Evolutionary conservation across 2,329 filamentous ascomycete genomes (phyloP).

Genomic region (Alternaria angustiovoidea): DNA sequence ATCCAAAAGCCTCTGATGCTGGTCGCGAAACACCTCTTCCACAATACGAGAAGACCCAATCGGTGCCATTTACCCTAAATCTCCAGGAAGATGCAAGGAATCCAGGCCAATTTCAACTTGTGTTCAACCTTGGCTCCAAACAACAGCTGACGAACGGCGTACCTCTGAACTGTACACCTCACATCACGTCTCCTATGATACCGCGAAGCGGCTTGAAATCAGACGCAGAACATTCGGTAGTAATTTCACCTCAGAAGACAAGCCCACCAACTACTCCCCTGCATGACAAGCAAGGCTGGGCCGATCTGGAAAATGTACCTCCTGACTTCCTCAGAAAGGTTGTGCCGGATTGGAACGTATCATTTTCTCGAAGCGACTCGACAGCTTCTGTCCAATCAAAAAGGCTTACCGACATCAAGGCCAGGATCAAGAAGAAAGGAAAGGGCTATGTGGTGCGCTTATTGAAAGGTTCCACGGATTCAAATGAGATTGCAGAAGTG

Average conservation of each 20-base stretch:
- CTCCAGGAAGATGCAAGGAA: conserved; percentile 42
- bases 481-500: conserved; percentile 39
- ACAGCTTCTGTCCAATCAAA: conserved; percentile 36
- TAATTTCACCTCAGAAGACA: conserved; percentile 31
- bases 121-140: conserved; percentile 38
- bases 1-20: conserved; percentile 22
- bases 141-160: conserved; percentile 13
- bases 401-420: conserved; percentile 42
- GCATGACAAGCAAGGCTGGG: conserved; percentile 38
- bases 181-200: conserved; percentile 22
- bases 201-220: conserved; percentile 27
- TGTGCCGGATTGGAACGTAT: conserved; percentile 42
- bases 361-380: conserved; percentile 38
- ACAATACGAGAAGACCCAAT: conserved; percentile 38
- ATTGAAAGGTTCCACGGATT: conserved; percentile 37
- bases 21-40: conserved; percentile 39
- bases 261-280: conserved; percentile 38
- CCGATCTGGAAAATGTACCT: conserved; percentile 39
- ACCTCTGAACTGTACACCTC: conserved; percentile 12
- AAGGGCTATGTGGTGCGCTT: conserved; percentile 44
- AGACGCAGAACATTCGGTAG: conserved; percentile 21
- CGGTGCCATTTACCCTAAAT: conserved; percentile 40
- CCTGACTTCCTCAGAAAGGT: conserved; percentile 41
- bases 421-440: conserved; percentile 45
- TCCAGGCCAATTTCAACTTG: conserved; percentile 43